Base-by-base conservation (phyloP, 1,284 basidiomycete species). In the Thecaphora frezii region DNA sequence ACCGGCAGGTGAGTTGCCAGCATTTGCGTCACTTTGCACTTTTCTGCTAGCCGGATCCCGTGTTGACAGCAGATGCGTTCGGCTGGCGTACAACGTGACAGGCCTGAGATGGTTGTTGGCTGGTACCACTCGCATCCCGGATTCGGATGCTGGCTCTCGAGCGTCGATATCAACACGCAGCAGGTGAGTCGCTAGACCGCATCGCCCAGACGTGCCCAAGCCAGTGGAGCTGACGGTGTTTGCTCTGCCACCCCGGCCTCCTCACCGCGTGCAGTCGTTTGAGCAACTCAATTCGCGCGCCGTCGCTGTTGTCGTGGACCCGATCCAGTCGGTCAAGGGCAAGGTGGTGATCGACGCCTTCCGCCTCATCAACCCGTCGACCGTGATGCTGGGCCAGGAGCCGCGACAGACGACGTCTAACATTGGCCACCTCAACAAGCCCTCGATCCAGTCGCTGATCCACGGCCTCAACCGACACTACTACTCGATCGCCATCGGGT, bases 61-160 rank as follows among this genome's bases (percentile, higher is more conserved):
- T n/a, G n/a, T n/a, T n/a, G n/a, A n/a, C n/a, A n/a, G n/a, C n/a
- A n/a, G n/a, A n/a, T n/a, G n/a, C n/a, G n/a, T n/a, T n/a, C n/a
- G n/a, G n/a, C 28, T 30, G 7, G 7, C 28, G 43, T 28, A 28
- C 21, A 19, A 41, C 37, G 9, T 24, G 88, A 87, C 14, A 85
- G 92, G 58, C 80, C 87, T 19, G 94, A 97, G 78, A 87, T 96
- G 72, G 87, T 89, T 5, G 88, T 97, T 55, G 94, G 94, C n/a
- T 98, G 94, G 94, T 98, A 98, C 79, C 94, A 98, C 79, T 97
- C 93, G 41, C 96, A 99, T 83, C 96, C 96, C 47, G 96, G 96
- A 19, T 99, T 98, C 80, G 96, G 96, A 5, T 99, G 96, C 81
- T 99, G 96, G 96, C 83, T 99, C 39, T 94, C 91, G 40, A 93